Evolutionary conservation across 2,329 filamentous ascomycete genomes (phyloP), one percentile per base, ranked within the genome.

Genomic region (Aspergillus carbonarius): DNA sequence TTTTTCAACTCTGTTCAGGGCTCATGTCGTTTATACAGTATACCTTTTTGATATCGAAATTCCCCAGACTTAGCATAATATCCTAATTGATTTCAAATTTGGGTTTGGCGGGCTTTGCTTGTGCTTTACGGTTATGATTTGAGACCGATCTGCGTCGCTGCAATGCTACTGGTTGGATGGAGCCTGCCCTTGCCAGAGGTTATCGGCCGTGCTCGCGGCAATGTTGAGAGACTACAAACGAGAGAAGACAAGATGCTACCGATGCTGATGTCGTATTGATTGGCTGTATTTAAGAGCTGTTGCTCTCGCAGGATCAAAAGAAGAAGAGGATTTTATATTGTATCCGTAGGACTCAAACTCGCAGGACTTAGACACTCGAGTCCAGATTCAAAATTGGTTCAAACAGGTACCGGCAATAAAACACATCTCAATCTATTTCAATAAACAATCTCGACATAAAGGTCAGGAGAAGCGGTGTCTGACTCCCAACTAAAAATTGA

Each of bases 11-110:
- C 55, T 59, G 30, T 57, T 59, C 61, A 60, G 68, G 66, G 70
- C 63, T 63, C 60, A 68, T 74, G 71, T 73, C 66, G 50, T 67
- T 72, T 72, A 72, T 73, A 73, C 64, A 63, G 64, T 72, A 70
- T 64, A 70, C 62, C 63, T 63, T 67, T 68, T 66, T 63, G 58
- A 59, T 60, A 52, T 47, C 49, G 62, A 63, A 57, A 50, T 62
- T 62, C 65, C 61, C 58, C 61, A 62, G 58, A 61, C 55, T 59
- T 66, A 70, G 62, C 64, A 70, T 73, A 72, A 73, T 71, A 69
- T 65, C 65, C 65, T 73, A 72, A 73, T 72, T 65, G 56, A 64
- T 65, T 64, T 53, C 54, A 55, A 51, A 54, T 60, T 40, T 48
- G 49, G 56, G 48, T 6, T 49, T 40, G 30, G 35, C 58, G 52